phyloP scores from a whole-genome alignment of 2,329 filamentous ascomycete genomes.

The Alternaria conjuncta region DNA sequence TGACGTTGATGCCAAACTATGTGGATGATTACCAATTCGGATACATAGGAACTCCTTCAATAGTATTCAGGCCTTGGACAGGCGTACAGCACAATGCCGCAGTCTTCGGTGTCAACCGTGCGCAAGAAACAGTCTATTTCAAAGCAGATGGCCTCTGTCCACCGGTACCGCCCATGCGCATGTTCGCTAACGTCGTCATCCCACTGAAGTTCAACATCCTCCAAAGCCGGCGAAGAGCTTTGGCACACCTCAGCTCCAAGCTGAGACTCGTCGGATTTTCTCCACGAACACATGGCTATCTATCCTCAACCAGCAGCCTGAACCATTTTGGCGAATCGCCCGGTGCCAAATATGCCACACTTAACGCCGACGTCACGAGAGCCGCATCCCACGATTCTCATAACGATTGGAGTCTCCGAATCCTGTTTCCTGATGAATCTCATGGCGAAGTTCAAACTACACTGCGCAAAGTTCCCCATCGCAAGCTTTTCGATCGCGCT shows the following conservation, averaged over 20 bases:
- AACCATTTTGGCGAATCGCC: neutral
- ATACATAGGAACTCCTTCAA: neutral
- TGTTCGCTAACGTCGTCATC: conserved; percentile 34
- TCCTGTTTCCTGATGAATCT: conserved; percentile 52
- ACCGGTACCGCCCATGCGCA: conserved; percentile 2
- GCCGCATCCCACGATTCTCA: neutral
- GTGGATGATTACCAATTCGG: neutral
- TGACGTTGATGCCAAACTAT: conserved; percentile 6
- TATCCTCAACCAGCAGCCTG: neutral
- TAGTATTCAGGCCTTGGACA: conserved; percentile 19
- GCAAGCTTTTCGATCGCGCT: conserved; percentile 48
- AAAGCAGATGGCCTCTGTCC: conserved; percentile 18
- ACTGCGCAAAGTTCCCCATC: conserved; percentile 45
- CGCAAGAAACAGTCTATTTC: conserved; percentile 32
- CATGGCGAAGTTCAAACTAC: conserved; percentile 50
- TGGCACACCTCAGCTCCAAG: conserved; percentile 11
- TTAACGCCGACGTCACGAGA: neutral
- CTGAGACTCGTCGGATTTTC: neutral
- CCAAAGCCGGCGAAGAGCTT: conserved; percentile 9
- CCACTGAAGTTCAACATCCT: conserved; percentile 24
- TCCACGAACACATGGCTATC: neutral
- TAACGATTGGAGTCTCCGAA: conserved; percentile 45
- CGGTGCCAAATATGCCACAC: neutral
- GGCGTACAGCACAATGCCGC: conserved; percentile 27
- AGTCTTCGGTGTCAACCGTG: conserved; percentile 31